Base-by-base conservation (phyloP, 2,329 filamentous ascomycete species). In the Aspergillus novoparasiticus region DNA sequence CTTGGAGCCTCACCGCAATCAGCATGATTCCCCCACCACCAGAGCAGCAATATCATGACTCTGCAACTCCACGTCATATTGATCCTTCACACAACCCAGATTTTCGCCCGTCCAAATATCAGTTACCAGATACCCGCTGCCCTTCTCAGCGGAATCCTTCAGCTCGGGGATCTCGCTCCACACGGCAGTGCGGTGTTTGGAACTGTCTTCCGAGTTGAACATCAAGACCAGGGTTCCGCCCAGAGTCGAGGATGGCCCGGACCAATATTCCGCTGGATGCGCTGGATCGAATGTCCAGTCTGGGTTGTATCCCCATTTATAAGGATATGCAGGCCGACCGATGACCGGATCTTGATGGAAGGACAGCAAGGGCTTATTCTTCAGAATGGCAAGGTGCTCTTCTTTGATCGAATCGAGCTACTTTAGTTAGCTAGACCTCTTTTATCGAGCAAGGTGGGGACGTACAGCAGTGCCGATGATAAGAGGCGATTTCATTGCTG, bases 401-500 rank as follows among this genome's bases (percentile, higher is more conserved):
- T 72, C 64, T 1, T 69, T 69, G 10, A 84, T 75, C 0, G 69
- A 63, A 28, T 78, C 70, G 5, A 84, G 73, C 67, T 78, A 58
- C 26, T 39, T 2, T 11, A 6, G 32, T 23, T 66, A 55, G 68
- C 60, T 61, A 55, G n/a, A 23, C 21, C 1, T 43, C 11, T 43
- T 43, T 6, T 12, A 43, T 3, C 30, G 10, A 58, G 36, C 12
- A 28, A 26, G 28, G 10, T 21, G 12, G 32, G 26, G 21, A 65
- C 62, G n/a, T 71, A 78, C 75, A 5, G 71, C 62, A 16, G 75
- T 76, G 14, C 83, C 82, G 55, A 86, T 84, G 30, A 86, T 77
- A 23, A 86, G 67, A 0, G 83, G 83, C 6, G 77, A 79, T 69
- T 84, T 85, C 74, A 85, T 79, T 1, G 78, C 77, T 0, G 81